Conservation (phyloP, 805 yeast species). For the Candida rishiriensis region DNA sequence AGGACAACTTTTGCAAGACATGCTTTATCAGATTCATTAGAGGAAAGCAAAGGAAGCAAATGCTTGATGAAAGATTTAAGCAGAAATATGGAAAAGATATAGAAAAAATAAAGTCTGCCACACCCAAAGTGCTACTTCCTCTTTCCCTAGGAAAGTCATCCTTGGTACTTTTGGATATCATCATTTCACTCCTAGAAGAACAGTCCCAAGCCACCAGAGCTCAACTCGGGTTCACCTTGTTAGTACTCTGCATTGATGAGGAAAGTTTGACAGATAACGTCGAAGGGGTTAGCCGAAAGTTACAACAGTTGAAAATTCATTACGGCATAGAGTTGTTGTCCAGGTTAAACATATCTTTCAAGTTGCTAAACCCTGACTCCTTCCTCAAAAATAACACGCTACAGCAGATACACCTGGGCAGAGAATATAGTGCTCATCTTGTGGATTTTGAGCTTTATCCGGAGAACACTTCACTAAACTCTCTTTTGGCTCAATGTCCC, state of each 20-base stretch:
- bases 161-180: conserved; percentile 61
- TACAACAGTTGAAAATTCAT: conserved; percentile 6
- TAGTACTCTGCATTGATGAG: conserved; percentile 47
- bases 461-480: conserved; percentile 19
- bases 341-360: conserved; percentile 34
- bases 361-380: conserved; percentile 37
- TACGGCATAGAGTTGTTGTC: conserved; percentile 13
- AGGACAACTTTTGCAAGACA: conserved; percentile 56
- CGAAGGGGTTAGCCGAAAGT: not conserved
- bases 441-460: conserved; percentile 5
- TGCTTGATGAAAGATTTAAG: conserved; percentile 69
- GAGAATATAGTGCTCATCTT: conserved; percentile 23
- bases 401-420: conserved; percentile 30
- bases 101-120: conserved; percentile 20
- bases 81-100: conserved; percentile 51
- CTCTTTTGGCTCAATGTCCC: conserved; percentile 36
- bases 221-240: conserved; percentile 59
- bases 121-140: conserved; percentile 51
- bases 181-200: conserved; percentile 55
- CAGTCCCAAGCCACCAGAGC: conserved; percentile 58
- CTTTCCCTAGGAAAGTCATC: conserved; percentile 68
- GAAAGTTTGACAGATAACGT: conserved; percentile 14
- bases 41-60: conserved; percentile 75
- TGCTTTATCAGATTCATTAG: conserved; percentile 74
- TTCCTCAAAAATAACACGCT: conserved; percentile 32